These are phyloP conservation scores for Stropharia rugosoannulata DNA, from an alignment of 768 basidiomycete species.

Conservation along the genomic window DNA sequence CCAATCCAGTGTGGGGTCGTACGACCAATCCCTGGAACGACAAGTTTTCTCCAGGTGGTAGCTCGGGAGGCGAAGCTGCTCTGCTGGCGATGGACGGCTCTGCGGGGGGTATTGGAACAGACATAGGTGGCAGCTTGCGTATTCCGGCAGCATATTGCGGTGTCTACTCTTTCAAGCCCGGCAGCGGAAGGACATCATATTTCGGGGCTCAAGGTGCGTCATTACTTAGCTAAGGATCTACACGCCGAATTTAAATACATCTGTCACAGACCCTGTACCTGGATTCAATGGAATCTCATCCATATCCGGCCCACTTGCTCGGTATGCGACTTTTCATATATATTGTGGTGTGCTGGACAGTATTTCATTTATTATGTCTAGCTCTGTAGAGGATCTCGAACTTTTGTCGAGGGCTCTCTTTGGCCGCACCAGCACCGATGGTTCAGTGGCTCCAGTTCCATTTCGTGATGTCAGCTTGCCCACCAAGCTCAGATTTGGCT, in stretches of 20 bases:
- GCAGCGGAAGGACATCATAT: slow-evolving; percentile 49
- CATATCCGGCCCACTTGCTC: slow-evolving; percentile 64
- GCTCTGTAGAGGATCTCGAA: slow-evolving; percentile 70
- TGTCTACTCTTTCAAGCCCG: slow-evolving; percentile 76
- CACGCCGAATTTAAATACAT: background rate
- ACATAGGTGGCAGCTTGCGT: slow-evolving; percentile 79
- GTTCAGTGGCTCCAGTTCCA: slow-evolving; percentile 51
- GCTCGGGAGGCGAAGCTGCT: slow-evolving; percentile 63
- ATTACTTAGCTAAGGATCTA: background rate
- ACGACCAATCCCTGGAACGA: background rate
- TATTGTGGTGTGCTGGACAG: slow-evolving; percentile 5
- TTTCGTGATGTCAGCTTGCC: slow-evolving; percentile 57
- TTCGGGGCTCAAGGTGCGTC: slow-evolving; percentile 43
- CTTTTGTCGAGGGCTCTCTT: slow-evolving; percentile 52
- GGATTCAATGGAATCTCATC: slow-evolving; percentile 70
- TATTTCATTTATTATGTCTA: slow-evolving; percentile 27
- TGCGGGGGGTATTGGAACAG: slow-evolving; percentile 75
- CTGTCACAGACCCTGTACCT: slow-evolving; percentile 43
- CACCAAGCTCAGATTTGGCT: slow-evolving; percentile 68
- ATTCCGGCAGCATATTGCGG: slow-evolving; percentile 82
- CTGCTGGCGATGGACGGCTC: slow-evolving; percentile 79
- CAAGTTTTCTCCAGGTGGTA: background rate
- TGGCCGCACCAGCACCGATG: slow-evolving; percentile 44
- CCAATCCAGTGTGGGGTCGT: background rate
- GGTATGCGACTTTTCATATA: slow-evolving; percentile 33